These are phyloP conservation scores for Paecilomyces sp. DNA, from an alignment of 2,329 filamentous ascomycete species.

Conservation along the genomic window DNA sequence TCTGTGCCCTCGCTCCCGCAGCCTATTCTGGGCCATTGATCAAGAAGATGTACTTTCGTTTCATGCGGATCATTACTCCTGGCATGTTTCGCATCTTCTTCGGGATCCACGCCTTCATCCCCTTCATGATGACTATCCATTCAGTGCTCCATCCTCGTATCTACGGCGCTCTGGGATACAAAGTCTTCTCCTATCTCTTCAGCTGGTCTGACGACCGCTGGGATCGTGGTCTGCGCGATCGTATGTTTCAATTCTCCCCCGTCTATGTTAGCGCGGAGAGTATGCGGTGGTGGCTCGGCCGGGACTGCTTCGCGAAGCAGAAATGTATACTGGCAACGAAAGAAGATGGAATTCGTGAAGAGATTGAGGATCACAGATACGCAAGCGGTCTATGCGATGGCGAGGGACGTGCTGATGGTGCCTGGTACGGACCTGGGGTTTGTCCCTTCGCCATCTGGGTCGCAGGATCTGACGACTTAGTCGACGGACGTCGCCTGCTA, in stretches of 20 bases:
- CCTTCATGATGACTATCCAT: conserved; percentile 86
- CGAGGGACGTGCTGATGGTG: conserved; percentile 35
- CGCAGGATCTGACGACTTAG: conserved; percentile 72
- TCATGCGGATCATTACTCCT: conserved; percentile 76
- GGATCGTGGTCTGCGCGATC: conserved; percentile 70
- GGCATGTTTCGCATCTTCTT: conserved; percentile 73
- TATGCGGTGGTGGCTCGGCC: conserved; percentile 93
- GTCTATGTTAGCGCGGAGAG: conserved; percentile 84
- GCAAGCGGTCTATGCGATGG: conserved; percentile 9
- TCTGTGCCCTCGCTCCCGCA: conserved; percentile 84
- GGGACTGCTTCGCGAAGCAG: conserved; percentile 76
- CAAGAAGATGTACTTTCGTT: conserved; percentile 82
- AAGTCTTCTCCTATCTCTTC: conserved; percentile 84
- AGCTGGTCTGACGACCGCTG: conserved; percentile 78
- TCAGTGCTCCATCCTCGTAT: conserved; percentile 54
- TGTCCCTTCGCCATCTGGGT: conserved; percentile 89
- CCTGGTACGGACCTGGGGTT: conserved; percentile 75
- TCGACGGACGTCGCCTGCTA: conserved; percentile 71
- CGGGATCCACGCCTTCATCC: conserved; percentile 89
- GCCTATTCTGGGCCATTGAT: conserved; percentile 84
- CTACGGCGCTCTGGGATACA: conserved; percentile 79
- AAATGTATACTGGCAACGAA: conserved; percentile 79
- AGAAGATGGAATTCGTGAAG: conserved; percentile 61
- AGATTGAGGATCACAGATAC: conserved; percentile 27
- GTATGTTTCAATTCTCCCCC: conserved; percentile 88